Conservation (phyloP, 441 rosid genomes). For the Gossypium laxum region DNA sequence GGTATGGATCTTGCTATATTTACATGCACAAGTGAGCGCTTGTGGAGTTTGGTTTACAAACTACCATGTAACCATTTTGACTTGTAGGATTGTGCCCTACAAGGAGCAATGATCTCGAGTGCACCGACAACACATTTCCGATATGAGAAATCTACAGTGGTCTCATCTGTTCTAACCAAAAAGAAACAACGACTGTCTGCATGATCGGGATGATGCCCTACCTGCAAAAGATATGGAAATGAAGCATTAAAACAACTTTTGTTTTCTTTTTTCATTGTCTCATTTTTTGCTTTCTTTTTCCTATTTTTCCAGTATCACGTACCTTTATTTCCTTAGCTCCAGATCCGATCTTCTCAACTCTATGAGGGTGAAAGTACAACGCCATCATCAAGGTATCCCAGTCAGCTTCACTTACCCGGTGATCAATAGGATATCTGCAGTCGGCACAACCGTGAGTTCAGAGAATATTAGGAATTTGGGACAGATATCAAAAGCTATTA, state of each 20-base stretch:
- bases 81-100: constrained; percentile 35
- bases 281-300: background rate
- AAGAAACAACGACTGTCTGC: constrained; percentile 56
- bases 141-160: constrained; percentile 71
- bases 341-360: constrained; percentile 63
- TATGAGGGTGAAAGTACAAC: constrained; percentile 67
- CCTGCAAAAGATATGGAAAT: constrained; percentile 32
- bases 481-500: background rate
- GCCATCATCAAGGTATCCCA: constrained; percentile 40
- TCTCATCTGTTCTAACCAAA: constrained; percentile 59
- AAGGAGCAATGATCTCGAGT: constrained; percentile 63
- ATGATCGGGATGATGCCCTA: constrained; percentile 46
- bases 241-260: background rate
- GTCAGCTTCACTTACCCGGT: constrained; percentile 45
- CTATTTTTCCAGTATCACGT: background rate
- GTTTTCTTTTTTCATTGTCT: background rate
- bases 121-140: constrained; percentile 71
- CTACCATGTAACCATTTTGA: constrained; percentile 25
- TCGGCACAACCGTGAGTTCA: background rate
- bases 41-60: background rate
- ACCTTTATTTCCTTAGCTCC: constrained; percentile 67
- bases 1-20: constrained; percentile 7
- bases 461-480: background rate
- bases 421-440: constrained; percentile 55
- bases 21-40: constrained; percentile 6